Conservation (phyloP, 2,329 filamentous ascomycete species). For the Drechslera avenae region DNA sequence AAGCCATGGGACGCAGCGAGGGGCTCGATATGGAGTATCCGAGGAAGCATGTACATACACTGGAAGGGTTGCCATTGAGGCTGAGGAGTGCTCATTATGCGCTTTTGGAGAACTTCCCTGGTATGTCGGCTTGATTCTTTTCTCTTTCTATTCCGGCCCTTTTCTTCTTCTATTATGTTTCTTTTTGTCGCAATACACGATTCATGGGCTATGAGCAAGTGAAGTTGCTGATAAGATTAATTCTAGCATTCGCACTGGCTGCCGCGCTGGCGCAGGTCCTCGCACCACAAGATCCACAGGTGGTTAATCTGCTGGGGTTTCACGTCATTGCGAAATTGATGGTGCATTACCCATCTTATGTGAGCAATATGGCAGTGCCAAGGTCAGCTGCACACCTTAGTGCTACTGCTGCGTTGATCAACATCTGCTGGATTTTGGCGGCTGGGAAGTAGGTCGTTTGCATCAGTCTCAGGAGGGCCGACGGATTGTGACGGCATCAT, state of each 20-base stretch:
- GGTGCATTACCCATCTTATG: conserved; percentile 28
- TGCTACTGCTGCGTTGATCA: conserved; percentile 29
- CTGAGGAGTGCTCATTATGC: conserved; percentile 30
- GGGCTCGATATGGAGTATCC: conserved; percentile 25
- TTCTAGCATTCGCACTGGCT: conserved; percentile 24
- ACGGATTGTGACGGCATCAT: no score
- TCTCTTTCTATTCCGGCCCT: background rate
- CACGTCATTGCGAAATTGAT: conserved; percentile 31
- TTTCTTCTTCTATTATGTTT: background rate
- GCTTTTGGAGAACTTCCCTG: conserved; percentile 32
- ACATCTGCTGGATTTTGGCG: conserved; percentile 31
- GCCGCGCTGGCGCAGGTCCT: conserved; percentile 29
- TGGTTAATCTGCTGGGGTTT: conserved; percentile 28
- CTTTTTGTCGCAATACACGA: no score
- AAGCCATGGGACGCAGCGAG: conserved; percentile 28
- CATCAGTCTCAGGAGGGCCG: no score
- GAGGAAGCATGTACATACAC: conserved; percentile 17
- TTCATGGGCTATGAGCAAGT: background rate
- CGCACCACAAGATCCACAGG: conserved; percentile 28
- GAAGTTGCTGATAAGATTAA: background rate
- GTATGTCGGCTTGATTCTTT: conserved; percentile 2
- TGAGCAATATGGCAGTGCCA: conserved; percentile 24
- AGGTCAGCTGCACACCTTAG: conserved; percentile 25
- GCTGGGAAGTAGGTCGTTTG: conserved; percentile 12
- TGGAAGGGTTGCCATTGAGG: conserved; percentile 25